phyloP scores from a whole-genome alignment of 2,329 filamentous ascomycete genomes.

The Cadophora sp. region DNA sequence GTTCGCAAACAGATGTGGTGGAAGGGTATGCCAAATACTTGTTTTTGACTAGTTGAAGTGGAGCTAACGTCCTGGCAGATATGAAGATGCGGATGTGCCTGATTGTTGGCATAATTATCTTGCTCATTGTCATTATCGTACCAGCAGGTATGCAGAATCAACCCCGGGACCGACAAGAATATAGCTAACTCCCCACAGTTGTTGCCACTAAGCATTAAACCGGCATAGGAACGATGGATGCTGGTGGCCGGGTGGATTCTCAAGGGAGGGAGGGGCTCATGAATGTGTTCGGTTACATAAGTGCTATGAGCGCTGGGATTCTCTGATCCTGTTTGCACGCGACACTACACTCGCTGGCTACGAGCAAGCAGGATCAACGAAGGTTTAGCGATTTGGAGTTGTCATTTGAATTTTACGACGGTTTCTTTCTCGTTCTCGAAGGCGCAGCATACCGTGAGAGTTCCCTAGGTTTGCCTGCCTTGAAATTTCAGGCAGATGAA shows the following conservation, averaged over 20 bases:
- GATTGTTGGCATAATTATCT: constrained; percentile 86
- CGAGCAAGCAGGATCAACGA: constrained; percentile 46
- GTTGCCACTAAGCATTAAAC: constrained; percentile 52
- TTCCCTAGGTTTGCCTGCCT: constrained; percentile 27
- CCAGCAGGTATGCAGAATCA: constrained; percentile 74
- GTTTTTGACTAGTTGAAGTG: neutral
- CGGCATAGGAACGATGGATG: constrained; percentile 28
- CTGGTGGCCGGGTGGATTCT: constrained; percentile 1
- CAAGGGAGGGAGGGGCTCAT: constrained; percentile 14
- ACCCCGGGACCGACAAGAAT: neutral
- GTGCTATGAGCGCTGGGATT: constrained; percentile 39
- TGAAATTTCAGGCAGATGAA: constrained; percentile 25
- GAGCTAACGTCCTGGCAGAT: constrained; percentile 56
- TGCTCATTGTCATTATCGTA: constrained; percentile 93
- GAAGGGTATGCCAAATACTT: constrained; percentile 59
- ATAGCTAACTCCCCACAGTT: constrained; percentile 48
- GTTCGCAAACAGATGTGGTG: constrained; percentile 99
- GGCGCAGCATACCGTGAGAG: constrained; percentile 41
- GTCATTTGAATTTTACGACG: constrained; percentile 45
- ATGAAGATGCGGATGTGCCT: constrained; percentile 99
- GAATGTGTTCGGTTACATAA: constrained; percentile 29
- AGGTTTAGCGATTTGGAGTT: constrained; percentile 48
- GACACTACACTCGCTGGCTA: constrained; percentile 46
- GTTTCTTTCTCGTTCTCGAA: constrained; percentile 35
- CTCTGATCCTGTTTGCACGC: constrained; percentile 47